Percentiles rank a stretch among this genome's conserved stretches.
Conservation (phyloP, 1,284 basidiomycete genomes). For the Naganishia sp. region DNA sequence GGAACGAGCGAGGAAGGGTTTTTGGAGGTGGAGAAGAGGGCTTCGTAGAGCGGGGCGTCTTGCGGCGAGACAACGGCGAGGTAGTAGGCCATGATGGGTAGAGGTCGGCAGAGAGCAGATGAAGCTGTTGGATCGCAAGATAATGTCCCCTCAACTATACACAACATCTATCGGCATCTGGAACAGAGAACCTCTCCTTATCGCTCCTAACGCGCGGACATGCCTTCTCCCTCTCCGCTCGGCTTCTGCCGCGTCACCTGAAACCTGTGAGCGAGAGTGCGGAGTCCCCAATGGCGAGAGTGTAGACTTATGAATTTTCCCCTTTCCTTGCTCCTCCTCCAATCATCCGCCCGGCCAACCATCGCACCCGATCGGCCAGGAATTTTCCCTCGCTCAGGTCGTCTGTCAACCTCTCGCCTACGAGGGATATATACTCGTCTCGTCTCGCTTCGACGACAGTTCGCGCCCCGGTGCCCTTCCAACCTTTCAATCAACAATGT, state of each 20-base stretch:
- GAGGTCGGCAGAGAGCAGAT: no score
- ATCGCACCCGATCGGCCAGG: constrained; percentile 23
- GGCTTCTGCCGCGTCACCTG: background rate
- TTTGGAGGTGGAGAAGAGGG: constrained; percentile 47
- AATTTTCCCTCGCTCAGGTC: constrained; percentile 11
- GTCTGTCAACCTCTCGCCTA: background rate
- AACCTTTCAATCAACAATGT: constrained; percentile 1
- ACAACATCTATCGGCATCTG: no score
- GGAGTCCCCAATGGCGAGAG: constrained; percentile 20
- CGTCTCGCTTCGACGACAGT: background rate
- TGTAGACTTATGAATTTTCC: constrained; percentile 12
- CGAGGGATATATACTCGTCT: background rate
- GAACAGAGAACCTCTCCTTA: no score
- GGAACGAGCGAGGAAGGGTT: constrained; percentile 33
- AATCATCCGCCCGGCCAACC: constrained; percentile 15
- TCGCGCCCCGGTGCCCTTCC: background rate
- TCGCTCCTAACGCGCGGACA: background rate
- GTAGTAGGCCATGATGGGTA: constrained; percentile 52
- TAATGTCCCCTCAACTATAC: no score
- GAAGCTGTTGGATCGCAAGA: no score
- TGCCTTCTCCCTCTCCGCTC: background rate
- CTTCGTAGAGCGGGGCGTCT: constrained; percentile 53
- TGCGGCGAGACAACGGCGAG: constrained; percentile 53
- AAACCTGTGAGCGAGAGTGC: constrained; percentile 13
- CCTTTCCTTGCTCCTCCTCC: background rate